Evolutionary conservation across 371 early-diverging fungal genomes (phyloP).

Genomic region (Catenaria anguillulae): DNA sequence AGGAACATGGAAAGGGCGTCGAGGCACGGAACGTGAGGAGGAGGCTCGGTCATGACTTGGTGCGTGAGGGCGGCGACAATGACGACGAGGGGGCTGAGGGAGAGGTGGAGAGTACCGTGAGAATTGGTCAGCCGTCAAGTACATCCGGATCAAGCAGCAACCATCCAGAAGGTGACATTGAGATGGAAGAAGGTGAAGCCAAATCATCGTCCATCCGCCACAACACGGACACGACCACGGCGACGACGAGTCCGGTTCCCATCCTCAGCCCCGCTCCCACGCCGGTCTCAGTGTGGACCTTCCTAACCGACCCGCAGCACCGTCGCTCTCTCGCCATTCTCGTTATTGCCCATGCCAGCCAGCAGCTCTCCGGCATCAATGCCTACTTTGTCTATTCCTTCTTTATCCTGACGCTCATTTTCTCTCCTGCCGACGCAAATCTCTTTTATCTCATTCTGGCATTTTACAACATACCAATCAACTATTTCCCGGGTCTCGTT

Average conservation of each 20-base stretch:
- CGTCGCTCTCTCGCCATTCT: neutral
- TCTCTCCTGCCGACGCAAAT: neutral
- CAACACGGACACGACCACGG: no score
- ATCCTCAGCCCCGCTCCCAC: no score
- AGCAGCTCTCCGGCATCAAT: conserved; percentile 3
- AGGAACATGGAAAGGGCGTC: neutral
- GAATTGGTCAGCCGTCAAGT: no score
- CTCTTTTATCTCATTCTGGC: neutral
- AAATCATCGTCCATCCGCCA: no score
- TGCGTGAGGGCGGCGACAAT: no score
- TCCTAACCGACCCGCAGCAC: neutral
- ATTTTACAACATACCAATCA: neutral
- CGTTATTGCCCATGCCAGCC: neutral
- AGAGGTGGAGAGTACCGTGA: no score
- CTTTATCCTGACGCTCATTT: conserved; percentile 3
- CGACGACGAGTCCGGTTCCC: no score
- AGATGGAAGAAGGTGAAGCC: no score
- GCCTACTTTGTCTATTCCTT: neutral
- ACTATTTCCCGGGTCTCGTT: neutral
- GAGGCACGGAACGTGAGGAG: neutral
- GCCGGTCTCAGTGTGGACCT: no score
- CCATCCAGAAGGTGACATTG: no score
- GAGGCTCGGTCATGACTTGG: no score
- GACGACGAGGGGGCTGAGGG: neutral
- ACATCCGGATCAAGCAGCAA: no score